These are phyloP conservation scores for Bipolaris oryzae DNA, from an alignment of 2,329 filamentous ascomycete genomes.

Conservation along the genomic window DNA sequence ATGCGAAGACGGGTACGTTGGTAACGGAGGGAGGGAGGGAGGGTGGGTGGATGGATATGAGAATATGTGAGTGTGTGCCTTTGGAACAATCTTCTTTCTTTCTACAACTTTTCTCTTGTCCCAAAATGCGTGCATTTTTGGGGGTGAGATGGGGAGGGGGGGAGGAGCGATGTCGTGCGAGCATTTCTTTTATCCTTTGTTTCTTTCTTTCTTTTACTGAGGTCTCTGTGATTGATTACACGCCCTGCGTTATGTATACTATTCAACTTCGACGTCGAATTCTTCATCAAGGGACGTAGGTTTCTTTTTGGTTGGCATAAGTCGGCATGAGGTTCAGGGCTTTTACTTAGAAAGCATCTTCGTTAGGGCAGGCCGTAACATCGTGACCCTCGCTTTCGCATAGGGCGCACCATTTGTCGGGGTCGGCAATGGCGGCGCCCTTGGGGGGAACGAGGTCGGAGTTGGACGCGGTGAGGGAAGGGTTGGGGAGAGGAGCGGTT, in stretches of 20 bases:
- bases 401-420: constrained; percentile 93
- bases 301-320: too few species aligned
- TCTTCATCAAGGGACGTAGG: too few species aligned
- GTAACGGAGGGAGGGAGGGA: too few species aligned
- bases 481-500: constrained; percentile 44
- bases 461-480: constrained; percentile 36
- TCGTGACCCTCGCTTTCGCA: constrained; percentile 97
- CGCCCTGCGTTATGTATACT: neutral
- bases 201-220: neutral
- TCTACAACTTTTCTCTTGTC: neutral
- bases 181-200: neutral
- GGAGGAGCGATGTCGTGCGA: too few species aligned
- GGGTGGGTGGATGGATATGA: neutral
- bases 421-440: constrained; percentile 59
- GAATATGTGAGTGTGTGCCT: neutral
- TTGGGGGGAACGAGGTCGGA: constrained; percentile 43
- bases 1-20: too few species aligned
- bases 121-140: too few species aligned
- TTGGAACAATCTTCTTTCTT: neutral
- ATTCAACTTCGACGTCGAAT: too few species aligned
- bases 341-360: constrained; percentile 66
- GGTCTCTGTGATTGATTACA: neutral
- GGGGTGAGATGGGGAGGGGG: too few species aligned
- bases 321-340: neutral
- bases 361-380: constrained; percentile 92